phyloP scores from a whole-genome alignment of 2,329 filamentous ascomycete genomes.

The Penicillium sp. region DNA sequence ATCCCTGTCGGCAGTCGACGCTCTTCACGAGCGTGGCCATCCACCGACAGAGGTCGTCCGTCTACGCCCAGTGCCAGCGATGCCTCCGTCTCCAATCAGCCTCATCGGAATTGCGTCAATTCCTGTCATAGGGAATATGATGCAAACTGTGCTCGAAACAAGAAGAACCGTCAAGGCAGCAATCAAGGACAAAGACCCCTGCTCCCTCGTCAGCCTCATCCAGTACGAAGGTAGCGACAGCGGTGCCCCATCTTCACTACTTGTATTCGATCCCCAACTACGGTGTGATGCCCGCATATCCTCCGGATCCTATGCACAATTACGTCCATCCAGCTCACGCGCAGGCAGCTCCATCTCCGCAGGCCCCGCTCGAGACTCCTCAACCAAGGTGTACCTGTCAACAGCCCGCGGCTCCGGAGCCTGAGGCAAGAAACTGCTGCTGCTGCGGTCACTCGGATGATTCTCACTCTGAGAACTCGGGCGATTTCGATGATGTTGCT shows the following conservation, averaged over 20 bases:
- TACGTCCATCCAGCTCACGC: neutral
- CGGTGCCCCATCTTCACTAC: neutral
- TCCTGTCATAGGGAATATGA: neutral
- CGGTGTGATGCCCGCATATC: neutral
- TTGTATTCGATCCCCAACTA: neutral
- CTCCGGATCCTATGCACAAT: neutral
- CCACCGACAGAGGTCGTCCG: neutral
- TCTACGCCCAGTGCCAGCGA: constrained; percentile 5
- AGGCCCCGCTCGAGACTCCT: neutral
- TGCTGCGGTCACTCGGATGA: neutral
- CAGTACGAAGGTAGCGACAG: neutral
- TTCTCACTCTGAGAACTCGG: neutral
- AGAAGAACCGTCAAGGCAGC: neutral
- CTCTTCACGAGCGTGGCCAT: constrained; percentile 3
- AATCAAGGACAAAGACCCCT: neutral
- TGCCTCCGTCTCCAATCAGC: neutral
- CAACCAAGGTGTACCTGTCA: neutral
- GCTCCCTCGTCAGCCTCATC: neutral
- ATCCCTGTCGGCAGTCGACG: constrained; percentile 3
- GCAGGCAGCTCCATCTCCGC: neutral
- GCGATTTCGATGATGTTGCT: constrained; percentile 1
- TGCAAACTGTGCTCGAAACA: neutral
- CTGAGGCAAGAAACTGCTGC: neutral
- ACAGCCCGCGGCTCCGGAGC: neutral
- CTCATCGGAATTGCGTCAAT: neutral